Conservation (phyloP, 106 monocot genomes). For the Dendrobium huoshanense region DNA sequence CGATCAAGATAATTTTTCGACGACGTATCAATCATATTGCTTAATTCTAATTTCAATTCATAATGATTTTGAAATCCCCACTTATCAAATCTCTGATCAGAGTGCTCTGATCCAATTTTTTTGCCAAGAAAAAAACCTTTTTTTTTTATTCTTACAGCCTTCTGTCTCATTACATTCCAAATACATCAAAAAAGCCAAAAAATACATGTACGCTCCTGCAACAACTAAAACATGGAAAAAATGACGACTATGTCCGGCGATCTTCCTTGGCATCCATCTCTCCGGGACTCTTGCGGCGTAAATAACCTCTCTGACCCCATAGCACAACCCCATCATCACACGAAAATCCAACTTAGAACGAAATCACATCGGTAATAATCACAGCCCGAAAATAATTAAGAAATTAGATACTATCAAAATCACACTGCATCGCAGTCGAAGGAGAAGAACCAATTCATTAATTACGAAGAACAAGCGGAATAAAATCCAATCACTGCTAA, state of each 20-base stretch:
- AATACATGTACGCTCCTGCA: slow-evolving; percentile 70
- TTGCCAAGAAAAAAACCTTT: background rate
- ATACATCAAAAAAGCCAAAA: slow-evolving; percentile 49
- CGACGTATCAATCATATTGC: too few relatives aligned
- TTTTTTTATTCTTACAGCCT: slow-evolving; percentile 13
- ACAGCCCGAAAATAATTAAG: too few relatives aligned
- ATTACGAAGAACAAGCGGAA: too few relatives aligned
- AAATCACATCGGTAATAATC: too few relatives aligned
- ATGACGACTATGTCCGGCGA: slow-evolving; percentile 69
- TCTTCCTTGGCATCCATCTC: slow-evolving; percentile 63
- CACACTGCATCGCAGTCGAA: too few relatives aligned
- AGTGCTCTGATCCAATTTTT: background rate
- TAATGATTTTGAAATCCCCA: background rate
- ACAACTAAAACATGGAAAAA: slow-evolving; percentile 71
- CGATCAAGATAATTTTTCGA: too few relatives aligned
- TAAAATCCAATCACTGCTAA: too few relatives aligned
- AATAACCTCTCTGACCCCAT: slow-evolving; percentile 45
- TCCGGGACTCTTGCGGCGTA: slow-evolving; percentile 62
- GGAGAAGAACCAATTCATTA: too few relatives aligned
- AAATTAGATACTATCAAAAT: too few relatives aligned
- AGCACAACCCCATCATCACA: slow-evolving; percentile 40
- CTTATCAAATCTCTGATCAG: too few relatives aligned
- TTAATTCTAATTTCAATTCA: background rate
- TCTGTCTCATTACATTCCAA: slow-evolving; percentile 59
- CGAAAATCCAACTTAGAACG: too few relatives aligned